These are phyloP conservation scores for Aspergillus tanneri DNA, from an alignment of 2,329 filamentous ascomycete genomes.

Conservation along the genomic window DNA sequence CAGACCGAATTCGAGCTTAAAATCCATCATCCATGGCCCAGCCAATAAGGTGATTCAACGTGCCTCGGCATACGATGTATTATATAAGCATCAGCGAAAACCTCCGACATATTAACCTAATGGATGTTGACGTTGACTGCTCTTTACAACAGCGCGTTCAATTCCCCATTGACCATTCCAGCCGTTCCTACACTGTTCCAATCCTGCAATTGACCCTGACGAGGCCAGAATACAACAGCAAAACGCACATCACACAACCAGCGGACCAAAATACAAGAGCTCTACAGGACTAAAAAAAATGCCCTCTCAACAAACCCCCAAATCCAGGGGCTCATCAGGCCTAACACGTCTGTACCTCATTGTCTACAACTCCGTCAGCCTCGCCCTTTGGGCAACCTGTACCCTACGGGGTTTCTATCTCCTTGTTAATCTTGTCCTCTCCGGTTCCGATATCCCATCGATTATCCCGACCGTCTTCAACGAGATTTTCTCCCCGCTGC, in stretches of 20 bases:
- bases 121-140: too few species aligned
- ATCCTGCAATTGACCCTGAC: too few species aligned
- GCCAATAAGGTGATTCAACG: background rate
- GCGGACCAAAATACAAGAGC: background rate
- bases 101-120: too few species aligned
- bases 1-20: too few species aligned
- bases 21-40: too few species aligned
- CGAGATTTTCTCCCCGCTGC: conserved; percentile 43
- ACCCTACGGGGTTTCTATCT: conserved; percentile 67
- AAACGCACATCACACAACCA: background rate
- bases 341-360: conserved; percentile 68
- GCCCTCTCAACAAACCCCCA: conserved; percentile 12
- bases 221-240: too few species aligned
- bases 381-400: conserved; percentile 74
- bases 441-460: background rate
- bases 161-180: too few species aligned
- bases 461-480: conserved; percentile 46
- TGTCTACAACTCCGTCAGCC: conserved; percentile 78
- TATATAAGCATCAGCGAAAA: conserved; percentile 7
- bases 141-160: too few species aligned
- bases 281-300: background rate
- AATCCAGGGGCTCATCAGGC: conserved; percentile 36
- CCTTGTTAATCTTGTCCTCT: conserved; percentile 24
- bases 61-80: background rate
- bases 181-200: too few species aligned